Evolutionary conservation across 768 basidiomycete species (phyloP), one percentile per base, ranked within the genome.

Genomic region (Tulasnella sp.): DNA sequence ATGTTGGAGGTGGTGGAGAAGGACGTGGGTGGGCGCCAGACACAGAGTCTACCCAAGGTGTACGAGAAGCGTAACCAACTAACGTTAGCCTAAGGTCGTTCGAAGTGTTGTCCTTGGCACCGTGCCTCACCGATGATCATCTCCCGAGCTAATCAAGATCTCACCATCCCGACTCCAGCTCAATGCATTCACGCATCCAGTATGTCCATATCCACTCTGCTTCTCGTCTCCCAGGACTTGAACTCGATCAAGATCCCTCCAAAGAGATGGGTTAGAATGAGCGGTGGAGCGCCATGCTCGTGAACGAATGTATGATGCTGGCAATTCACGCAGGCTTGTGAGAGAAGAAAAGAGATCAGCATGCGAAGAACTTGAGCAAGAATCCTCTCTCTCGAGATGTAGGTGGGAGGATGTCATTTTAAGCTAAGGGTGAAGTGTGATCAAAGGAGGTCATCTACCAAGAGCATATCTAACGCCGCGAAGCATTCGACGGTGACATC

Each of bases 21-120:
- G 19, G 70, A 67, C 15, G 72, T 63, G 65, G 85, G 80, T 66
- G 87, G 78, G 44, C 78, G 73, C 91, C 91, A 94, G 61, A 93
- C 74, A 66, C 87, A 81, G 24, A 92, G 77, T 34, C 85, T 86
- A 41, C n/a, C 38, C 12, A 43, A 43, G 43, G 24, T n/a, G 24
- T 10, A 55, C 17, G 38, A 49, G 8, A 22, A 2, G 12, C n/a
- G 4, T 27, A 49, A 50, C n/a, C n/a, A n/a, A n/a, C n/a, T n/a
- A n/a, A n/a, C n/a, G n/a, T n/a, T n/a, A n/a, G n/a, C n/a, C n/a
- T n/a, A n/a, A n/a, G n/a, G n/a, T n/a, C 9, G 51, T 19, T 27
- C 46, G 54, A 42, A 43, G 27, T 22, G 29, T 0, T 4, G 34
- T 44, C n/a, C 27, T 34, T 8, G 30, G 19, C 62, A 64, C 25